phyloP scores from a whole-genome alignment of 441 rosid species.

The Pelargonium cotyledonis region DNA sequence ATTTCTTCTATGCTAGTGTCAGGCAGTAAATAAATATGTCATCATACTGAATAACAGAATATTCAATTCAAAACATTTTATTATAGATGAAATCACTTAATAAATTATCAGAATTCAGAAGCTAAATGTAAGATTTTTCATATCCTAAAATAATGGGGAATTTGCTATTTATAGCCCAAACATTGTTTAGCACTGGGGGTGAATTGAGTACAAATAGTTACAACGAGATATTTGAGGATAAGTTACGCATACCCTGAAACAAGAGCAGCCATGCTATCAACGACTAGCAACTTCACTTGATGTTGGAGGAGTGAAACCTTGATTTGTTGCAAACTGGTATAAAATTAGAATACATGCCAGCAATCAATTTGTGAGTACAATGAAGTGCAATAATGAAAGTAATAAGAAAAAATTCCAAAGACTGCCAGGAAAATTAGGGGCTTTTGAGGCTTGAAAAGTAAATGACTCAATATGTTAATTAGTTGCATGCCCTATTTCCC shows the following conservation, averaged over 20 bases:
- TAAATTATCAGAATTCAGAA: neutral
- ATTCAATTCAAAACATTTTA: neutral
- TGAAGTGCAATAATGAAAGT: neutral
- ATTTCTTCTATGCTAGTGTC: neutral
- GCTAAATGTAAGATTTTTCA: neutral
- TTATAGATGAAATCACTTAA: neutral
- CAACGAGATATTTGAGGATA: neutral
- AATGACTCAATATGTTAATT: neutral
- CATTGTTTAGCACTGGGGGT: neutral
- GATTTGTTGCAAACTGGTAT: conserved; percentile 66
- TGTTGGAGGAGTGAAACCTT: conserved; percentile 63
- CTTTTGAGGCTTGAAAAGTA: neutral
- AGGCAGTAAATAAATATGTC: neutral
- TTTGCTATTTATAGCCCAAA: conserved; percentile 10
- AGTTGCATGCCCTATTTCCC: neutral
- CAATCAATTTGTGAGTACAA: neutral
- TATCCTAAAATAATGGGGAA: conserved; percentile 5
- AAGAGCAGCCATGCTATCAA: conserved; percentile 92
- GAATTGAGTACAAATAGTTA: neutral
- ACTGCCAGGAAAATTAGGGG: neutral
- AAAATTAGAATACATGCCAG: conserved; percentile 8
- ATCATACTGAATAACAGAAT: neutral
- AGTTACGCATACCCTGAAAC: conserved; percentile 49
- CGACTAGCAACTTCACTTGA: conserved; percentile 70
- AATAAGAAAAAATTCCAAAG: neutral